These are phyloP conservation scores for Phytophthora pinifolia DNA, from an alignment of 352 stramenopile genomes.

Conservation along the genomic window DNA sequence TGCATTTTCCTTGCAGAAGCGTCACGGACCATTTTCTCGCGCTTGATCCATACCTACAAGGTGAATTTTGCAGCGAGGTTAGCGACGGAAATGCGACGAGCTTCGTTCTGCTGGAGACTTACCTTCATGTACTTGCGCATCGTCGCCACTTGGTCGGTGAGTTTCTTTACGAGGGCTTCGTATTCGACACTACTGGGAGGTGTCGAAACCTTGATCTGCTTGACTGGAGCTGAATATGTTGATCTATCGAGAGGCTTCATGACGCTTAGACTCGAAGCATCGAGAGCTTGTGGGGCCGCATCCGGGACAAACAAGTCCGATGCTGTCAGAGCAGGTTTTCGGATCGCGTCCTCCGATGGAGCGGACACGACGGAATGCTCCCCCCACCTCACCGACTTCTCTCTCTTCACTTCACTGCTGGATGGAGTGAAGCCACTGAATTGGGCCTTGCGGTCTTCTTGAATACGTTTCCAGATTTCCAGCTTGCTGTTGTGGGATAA, in stretches of 20 bases:
- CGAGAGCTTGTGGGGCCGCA: constrained; percentile 4
- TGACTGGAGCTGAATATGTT: background rate
- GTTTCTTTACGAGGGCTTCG: constrained; percentile 20
- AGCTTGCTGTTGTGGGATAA: constrained; percentile 59
- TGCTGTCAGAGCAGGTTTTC: constrained; percentile 19
- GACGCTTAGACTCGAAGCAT: constrained; percentile 10
- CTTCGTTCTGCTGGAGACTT: background rate
- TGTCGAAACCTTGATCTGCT: constrained; percentile 2
- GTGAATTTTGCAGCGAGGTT: background rate
- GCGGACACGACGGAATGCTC: background rate
- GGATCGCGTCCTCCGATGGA: constrained; percentile 5
- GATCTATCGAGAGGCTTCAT: constrained; percentile 12
- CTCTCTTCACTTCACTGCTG: constrained; percentile 3
- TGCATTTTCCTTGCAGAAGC: constrained; percentile 53
- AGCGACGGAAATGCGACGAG: background rate
- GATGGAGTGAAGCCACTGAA: constrained; percentile 1
- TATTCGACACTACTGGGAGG: constrained; percentile 7
- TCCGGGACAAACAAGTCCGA: constrained; percentile 12
- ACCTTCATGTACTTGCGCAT: constrained; percentile 83
- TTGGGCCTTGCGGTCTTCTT: constrained; percentile 43
- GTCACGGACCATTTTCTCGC: constrained; percentile 59
- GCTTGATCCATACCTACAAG: constrained; percentile 59
- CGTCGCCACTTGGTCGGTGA: constrained; percentile 49
- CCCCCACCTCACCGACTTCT: constrained; percentile 18
- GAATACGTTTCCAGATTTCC: constrained; percentile 67